phyloP scores from a whole-genome alignment of 1,139 yeast species.

The Geotrichum restrictum region DNA sequence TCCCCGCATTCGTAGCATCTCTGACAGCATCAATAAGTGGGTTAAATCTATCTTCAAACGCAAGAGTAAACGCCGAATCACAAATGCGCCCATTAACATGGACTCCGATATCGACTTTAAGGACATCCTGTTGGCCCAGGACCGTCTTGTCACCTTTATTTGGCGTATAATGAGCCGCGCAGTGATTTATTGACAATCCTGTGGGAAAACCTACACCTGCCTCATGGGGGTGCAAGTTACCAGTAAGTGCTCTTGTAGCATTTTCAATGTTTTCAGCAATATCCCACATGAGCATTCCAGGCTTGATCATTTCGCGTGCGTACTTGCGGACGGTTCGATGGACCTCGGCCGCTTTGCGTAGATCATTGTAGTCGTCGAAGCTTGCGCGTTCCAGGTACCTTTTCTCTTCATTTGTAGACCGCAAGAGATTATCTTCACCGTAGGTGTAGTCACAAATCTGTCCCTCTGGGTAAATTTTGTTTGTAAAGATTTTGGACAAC shows the following conservation, averaged over 20 bases:
- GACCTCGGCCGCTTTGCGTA: constrained; percentile 93
- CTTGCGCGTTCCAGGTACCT: constrained; percentile 72
- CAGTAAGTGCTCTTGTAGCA: constrained; percentile 70
- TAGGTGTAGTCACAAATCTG: constrained; percentile 51
- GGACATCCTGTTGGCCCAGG: constrained; percentile 78
- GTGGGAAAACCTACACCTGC: constrained; percentile 98
- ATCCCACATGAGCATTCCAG: constrained; percentile 90
- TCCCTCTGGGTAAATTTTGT: constrained; percentile 19
- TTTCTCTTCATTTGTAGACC: constrained; percentile 83
- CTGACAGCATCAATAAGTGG: constrained; percentile 74
- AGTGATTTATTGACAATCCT: constrained; percentile 85
- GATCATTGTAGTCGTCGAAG: constrained; percentile 65
- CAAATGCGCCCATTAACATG: constrained; percentile 94
- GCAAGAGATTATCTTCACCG: constrained; percentile 62
- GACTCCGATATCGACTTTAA: constrained; percentile 97
- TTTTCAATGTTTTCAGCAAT: constrained; percentile 88
- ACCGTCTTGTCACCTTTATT: constrained; percentile 88
- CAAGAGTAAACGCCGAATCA: constrained; percentile 91
- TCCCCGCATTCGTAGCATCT: constrained; percentile 92
- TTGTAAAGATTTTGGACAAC: constrained; percentile 16
- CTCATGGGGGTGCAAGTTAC: constrained; percentile 53
- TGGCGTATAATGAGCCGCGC: constrained; percentile 98
- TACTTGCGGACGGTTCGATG: constrained; percentile 86
- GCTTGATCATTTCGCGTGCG: constrained; percentile 69
- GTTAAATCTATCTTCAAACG: constrained; percentile 77